Evolutionary conservation across 495 filamentous ascomycete genomes (phyloP).

Genomic region (Penicillium lividum): DNA sequence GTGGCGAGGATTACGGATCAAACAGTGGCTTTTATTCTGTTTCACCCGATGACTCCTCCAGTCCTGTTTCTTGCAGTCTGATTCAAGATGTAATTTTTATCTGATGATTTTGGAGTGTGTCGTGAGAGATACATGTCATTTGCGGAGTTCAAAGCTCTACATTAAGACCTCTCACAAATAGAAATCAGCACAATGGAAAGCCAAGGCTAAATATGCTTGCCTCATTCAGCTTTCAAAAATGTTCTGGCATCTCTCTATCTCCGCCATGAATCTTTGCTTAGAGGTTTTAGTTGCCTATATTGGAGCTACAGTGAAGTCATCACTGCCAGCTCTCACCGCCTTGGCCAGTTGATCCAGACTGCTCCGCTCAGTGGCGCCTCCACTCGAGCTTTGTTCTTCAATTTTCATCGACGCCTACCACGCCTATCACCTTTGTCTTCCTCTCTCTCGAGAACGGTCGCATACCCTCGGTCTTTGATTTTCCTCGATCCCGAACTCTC

Average conservation of each 20-base stretch:
- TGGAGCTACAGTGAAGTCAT: not conserved
- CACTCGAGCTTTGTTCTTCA: slow-evolving; percentile 1
- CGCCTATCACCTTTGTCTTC: not conserved
- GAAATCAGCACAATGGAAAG: not conserved
- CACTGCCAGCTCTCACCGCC: slow-evolving; percentile 12
- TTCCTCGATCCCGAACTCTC: not conserved
- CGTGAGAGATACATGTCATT: not conserved
- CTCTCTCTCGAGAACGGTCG: not conserved
- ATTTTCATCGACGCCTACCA: not conserved
- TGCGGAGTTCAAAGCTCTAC: not conserved
- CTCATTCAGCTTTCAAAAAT: not conserved
- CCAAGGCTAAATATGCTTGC: not conserved
- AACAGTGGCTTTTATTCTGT: not conserved
- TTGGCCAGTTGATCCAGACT: slow-evolving; percentile 1
- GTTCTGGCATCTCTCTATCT: not conserved
- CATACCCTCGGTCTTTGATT: not conserved
- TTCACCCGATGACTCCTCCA: too few species aligned
- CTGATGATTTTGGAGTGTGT: too few species aligned
- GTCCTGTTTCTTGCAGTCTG: not conserved
- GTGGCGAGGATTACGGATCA: not conserved
- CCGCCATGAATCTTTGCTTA: not conserved
- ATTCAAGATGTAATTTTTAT: too few species aligned
- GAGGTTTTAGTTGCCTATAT: not conserved
- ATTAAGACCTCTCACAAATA: not conserved
- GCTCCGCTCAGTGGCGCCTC: slow-evolving; percentile 14